phyloP scores from a whole-genome alignment of 1,284 basidiomycete genomes.

The Neonothopanus nambi region DNA sequence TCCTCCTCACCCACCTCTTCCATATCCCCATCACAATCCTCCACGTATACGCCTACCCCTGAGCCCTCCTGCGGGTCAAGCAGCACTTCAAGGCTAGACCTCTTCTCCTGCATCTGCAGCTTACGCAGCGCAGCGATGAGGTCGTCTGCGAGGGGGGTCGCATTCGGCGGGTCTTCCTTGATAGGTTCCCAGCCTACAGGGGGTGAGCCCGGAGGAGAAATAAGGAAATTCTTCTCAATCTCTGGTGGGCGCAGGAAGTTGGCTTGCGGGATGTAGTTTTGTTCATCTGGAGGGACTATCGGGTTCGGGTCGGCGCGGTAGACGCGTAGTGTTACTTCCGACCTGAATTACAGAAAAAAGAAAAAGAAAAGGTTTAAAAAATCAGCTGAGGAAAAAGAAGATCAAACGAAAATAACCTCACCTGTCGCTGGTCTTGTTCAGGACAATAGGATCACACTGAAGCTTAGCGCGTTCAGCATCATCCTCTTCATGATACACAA shows the following conservation, averaged over 20 bases:
- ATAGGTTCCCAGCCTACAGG: slow-evolving; percentile 97
- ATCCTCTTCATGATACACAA: slow-evolving; percentile 72
- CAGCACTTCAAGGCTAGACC: slow-evolving; percentile 51
- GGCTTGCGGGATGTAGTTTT: slow-evolving; percentile 31
- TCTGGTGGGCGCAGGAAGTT: slow-evolving; percentile 77
- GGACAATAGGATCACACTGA: slow-evolving; percentile 58
- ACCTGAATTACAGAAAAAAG: slow-evolving; percentile 32
- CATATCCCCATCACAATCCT: slow-evolving; percentile 55
- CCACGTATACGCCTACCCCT: slow-evolving; percentile 74
- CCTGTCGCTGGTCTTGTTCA: slow-evolving; percentile 55
- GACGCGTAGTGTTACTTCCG: slow-evolving; percentile 66
- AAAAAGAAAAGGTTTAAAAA: slow-evolving; percentile 10
- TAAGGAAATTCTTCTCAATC: slow-evolving; percentile 91
- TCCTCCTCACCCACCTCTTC: slow-evolving; percentile 42
- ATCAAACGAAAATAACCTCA: no score
- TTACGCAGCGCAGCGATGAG: slow-evolving; percentile 76
- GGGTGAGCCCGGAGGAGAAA: slow-evolving; percentile 97
- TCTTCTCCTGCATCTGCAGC: slow-evolving; percentile 46
- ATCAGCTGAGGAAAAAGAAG: no score
- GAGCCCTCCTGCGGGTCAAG: slow-evolving; percentile 67
- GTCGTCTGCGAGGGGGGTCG: slow-evolving; percentile 85
- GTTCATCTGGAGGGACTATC: slow-evolving; percentile 45
- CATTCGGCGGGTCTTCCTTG: slow-evolving; percentile 90
- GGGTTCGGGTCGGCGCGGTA: slow-evolving; percentile 80
- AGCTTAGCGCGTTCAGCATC: slow-evolving; percentile 67